These are phyloP conservation scores for Aspergillus sp. DNA, from an alignment of 2,329 filamentous ascomycete species.

Conservation along the genomic window DNA sequence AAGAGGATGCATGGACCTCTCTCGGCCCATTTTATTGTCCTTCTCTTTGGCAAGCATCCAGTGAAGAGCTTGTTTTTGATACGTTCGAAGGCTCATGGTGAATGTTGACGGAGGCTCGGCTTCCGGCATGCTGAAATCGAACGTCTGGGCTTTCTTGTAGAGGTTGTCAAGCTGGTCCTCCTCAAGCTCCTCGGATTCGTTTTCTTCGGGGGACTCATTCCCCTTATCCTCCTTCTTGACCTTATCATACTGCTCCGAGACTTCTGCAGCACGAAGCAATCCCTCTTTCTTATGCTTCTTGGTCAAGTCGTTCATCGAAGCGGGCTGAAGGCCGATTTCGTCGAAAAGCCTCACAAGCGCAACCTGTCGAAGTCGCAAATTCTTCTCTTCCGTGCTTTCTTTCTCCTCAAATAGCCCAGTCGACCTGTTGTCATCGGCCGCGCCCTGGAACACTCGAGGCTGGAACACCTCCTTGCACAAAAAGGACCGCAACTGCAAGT, in stretches of 20 bases:
- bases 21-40: conserved; percentile 59
- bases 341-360: conserved; percentile 81
- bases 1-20: conserved; percentile 84
- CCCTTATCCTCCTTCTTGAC: conserved; percentile 44
- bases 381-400: conserved; percentile 77
- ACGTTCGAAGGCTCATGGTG: conserved; percentile 71
- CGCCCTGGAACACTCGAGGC: conserved; percentile 42
- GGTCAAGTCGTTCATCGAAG: conserved; percentile 61
- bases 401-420: conserved; percentile 71
- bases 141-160: conserved; percentile 93
- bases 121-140: conserved; percentile 86
- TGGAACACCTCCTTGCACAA: conserved; percentile 67
- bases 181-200: conserved; percentile 84
- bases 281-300: conserved; percentile 74
- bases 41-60: conserved; percentile 97
- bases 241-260: conserved; percentile 64
- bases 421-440: conserved; percentile 58
- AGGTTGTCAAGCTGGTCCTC: conserved; percentile 90
- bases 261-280: conserved; percentile 76
- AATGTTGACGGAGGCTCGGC: conserved; percentile 77
- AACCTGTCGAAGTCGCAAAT: conserved; percentile 73
- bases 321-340: conserved; percentile 74
- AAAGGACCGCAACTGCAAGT: conserved; percentile 73
- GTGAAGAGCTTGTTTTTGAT: conserved; percentile 88
- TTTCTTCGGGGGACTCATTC: conserved; percentile 49